Base-by-base conservation (phyloP, 2,329 filamentous ascomycete species). In the Aspergillus pseudoterreus region DNA sequence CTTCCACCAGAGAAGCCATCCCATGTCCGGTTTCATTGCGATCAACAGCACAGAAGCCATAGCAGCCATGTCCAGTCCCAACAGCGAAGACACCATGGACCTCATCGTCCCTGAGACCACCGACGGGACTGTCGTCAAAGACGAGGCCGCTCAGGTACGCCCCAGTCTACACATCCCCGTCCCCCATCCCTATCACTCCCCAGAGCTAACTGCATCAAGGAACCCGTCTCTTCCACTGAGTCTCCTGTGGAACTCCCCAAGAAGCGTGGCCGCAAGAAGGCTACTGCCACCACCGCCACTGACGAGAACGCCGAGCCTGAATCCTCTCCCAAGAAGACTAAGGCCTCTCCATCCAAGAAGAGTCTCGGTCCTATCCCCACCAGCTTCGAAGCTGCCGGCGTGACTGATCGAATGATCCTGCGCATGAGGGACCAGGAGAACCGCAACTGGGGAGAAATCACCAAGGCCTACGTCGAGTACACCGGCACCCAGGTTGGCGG, bases 401-500 rank as follows among this genome's bases (percentile, higher is more conserved):
- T 45, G 8, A 51, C 57, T n/a, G 64, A 69, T 46, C 49, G 42
- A 21, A 57, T 66, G 57, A 55, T 69, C 6, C 52, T 68, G 9
- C 60, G 54, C 24, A 64, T 69, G 54, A 59, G 61, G 15, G 67
- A 67, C 33, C 56, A 58, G 0, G 58, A 64, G 12, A 53, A 54
- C 6, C 54, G 55, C 14, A 36, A 49, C 12, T 69, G 66, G 66
- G 11, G 45, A 0, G 63, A 68, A 6, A 68, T 68, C 44, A 61
- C 45, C 9, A 41, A 49, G 8, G 55, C 56, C 1, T 69, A 62
- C 58, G 51, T 47, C 4, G 30, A 49, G 5, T 49, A 56, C 33
- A 72, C 69, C 1, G 70, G 70, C 0, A 61, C 68, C 47, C 55
- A 56, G 6, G 63, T 69, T 12, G 71, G 64, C 1, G 52, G 50